Evolutionary conservation across 139 green algal genomes (phyloP), one percentile per base, ranked within the genome.

Genomic region (Coccomyxa sp.): DNA sequence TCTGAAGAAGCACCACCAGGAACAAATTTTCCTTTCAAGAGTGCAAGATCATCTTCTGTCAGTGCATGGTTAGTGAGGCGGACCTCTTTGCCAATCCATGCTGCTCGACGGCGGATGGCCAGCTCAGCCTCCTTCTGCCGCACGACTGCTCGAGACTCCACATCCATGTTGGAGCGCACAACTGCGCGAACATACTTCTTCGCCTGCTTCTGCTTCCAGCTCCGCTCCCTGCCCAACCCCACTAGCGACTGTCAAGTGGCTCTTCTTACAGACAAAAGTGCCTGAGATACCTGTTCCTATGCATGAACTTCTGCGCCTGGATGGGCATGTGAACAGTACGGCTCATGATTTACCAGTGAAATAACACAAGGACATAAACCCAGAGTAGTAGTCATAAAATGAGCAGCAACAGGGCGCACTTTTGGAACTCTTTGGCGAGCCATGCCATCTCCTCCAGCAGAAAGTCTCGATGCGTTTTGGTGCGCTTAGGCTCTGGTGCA

Each of bases 381-480:
- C 7, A 71, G 63, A 14, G 18, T 60, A 10, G 15, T 7, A 25
- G 30, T 80, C 23, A 59, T 23, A 59, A 30, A 58, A 60, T 14
- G 32, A 32, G 32, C 76, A 80, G 76, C 30, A 15, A 60, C 1
- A 1, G 27, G 31, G 59, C 86, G 17, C 80, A 93, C 92, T 89
- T 92, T 13, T 85, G 77, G 81, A 97, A 96, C 82, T 98, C 96
- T 84, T 98, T 98, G 0, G 96, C 90, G 87, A 99, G 92, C 96
- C 95, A 99, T 80, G 92, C 83, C 93, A 98, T 98, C 88, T 99
- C 97, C 79, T 98, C 93, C 74, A 99, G 87, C 83, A 99, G 71
- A 83, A 94, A 87, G 83, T 99, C 95, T 96, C 97, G 98, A 86
- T 99, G 97, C 13, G 30, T 86, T 77, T 94, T 95, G 63, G 81